Evolutionary conservation across 345 rosid species (phyloP).

Genomic region (Lagerstroemia speciosa): DNA sequence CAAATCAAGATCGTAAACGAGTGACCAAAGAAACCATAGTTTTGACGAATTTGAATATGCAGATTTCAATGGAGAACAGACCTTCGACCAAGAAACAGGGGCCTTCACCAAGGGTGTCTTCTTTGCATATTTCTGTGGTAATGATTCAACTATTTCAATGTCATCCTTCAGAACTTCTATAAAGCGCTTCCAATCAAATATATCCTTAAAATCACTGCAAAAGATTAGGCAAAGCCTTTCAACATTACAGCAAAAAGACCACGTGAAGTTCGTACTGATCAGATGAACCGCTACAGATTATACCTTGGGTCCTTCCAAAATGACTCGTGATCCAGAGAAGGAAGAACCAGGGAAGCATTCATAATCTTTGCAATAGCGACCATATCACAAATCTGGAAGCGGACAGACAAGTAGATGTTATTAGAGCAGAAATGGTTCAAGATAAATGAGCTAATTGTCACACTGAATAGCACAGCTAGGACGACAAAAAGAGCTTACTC

Average conservation of each 20-base stretch:
- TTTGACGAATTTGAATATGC: background rate
- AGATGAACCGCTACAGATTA: background rate
- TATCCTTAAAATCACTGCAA: constrained; percentile 84
- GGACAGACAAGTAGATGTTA: constrained; percentile 5
- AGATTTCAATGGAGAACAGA: constrained; percentile 8
- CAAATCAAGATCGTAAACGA: too few species aligned
- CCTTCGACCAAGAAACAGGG: constrained; percentile 99
- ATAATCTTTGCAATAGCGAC: constrained; percentile 90
- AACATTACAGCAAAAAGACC: background rate
- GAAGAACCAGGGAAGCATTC: constrained; percentile 97
- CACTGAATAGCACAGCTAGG: background rate
- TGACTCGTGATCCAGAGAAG: constrained; percentile 88
- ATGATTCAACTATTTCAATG: constrained; percentile 68
- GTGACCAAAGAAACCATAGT: too few species aligned
- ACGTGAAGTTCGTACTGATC: background rate
- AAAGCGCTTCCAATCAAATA: constrained; percentile 93
- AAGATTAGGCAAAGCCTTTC: background rate
- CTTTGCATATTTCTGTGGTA: constrained; percentile 43
- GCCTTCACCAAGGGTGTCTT: constrained; percentile 68
- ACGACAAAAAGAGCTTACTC: constrained; percentile 37
- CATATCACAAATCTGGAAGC: constrained; percentile 88
- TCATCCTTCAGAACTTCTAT: constrained; percentile 64
- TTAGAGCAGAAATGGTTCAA: constrained; percentile 1
- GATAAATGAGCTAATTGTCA: background rate
- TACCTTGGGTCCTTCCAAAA: constrained; percentile 99